These are phyloP conservation scores for Claviceps pazoutovae DNA, from an alignment of 2,329 filamentous ascomycete genomes.

Conservation along the genomic window DNA sequence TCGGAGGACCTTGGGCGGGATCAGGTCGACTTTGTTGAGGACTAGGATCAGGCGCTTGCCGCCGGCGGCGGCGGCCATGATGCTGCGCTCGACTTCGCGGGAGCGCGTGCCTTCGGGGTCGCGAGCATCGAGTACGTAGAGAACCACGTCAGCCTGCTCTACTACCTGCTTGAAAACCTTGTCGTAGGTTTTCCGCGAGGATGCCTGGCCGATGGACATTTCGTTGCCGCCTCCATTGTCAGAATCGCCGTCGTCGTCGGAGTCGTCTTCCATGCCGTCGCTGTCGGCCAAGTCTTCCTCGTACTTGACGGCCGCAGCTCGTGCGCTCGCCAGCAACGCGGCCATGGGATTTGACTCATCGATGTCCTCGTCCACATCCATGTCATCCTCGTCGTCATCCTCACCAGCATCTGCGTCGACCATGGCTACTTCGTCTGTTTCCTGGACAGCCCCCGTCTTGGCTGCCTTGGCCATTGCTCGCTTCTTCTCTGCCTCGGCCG, in stretches of 20 bases:
- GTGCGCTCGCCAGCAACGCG: slow-evolving; percentile 73
- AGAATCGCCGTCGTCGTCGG: slow-evolving; percentile 25
- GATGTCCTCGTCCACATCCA: slow-evolving; percentile 41
- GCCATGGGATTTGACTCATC: slow-evolving; percentile 79
- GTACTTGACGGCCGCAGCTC: slow-evolving; percentile 63
- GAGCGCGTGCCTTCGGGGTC: slow-evolving; percentile 86
- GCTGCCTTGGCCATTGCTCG: slow-evolving; percentile 59
- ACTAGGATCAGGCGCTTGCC: slow-evolving; percentile 83
- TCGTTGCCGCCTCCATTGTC: slow-evolving; percentile 43
- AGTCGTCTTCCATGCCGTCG: slow-evolving; percentile 37
- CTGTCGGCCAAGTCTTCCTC: slow-evolving; percentile 49
- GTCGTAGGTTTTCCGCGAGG: slow-evolving; percentile 78
- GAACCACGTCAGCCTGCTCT: slow-evolving; percentile 74
- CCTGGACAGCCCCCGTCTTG: slow-evolving; percentile 35
- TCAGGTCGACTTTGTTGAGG: slow-evolving; percentile 89
- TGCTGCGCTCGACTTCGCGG: slow-evolving; percentile 75
- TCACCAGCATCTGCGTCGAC: slow-evolving; percentile 35
- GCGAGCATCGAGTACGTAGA: slow-evolving; percentile 86
- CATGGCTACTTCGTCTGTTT: slow-evolving; percentile 32
- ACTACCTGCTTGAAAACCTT: slow-evolving; percentile 93
- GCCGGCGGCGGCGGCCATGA: slow-evolving; percentile 75
- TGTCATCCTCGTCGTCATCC: slow-evolving; percentile 35
- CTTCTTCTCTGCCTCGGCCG: slow-evolving; percentile 59
- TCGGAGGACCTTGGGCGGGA: slow-evolving; percentile 69
- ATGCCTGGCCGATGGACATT: slow-evolving; percentile 37